Conservation (phyloP, 2,329 filamentous ascomycete species). For the Fusarium sp. region DNA sequence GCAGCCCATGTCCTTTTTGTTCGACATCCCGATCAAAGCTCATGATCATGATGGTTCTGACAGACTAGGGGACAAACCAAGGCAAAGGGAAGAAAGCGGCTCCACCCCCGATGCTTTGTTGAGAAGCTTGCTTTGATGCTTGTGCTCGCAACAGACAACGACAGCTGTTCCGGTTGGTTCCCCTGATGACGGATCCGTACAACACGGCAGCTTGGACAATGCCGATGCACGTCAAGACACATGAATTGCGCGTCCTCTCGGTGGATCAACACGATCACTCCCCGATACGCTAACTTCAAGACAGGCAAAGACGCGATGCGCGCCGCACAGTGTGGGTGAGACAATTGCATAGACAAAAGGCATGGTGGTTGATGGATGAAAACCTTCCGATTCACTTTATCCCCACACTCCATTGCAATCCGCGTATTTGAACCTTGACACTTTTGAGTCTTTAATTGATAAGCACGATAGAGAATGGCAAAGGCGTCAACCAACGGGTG, state of each 20-base stretch:
- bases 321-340: constrained; percentile 26
- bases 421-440: background rate
- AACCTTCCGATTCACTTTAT: constrained; percentile 6
- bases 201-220: constrained; percentile 35
- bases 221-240: constrained; percentile 37
- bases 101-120: constrained; percentile 34
- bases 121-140: constrained; percentile 11
- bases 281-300: constrained; percentile 32
- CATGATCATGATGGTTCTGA: constrained; percentile 10
- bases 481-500: background rate
- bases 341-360: constrained; percentile 5
- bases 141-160: constrained; percentile 12
- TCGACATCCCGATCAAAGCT: constrained; percentile 7
- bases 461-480: background rate
- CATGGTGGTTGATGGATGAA: constrained; percentile 3
- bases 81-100: constrained; percentile 9
- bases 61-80: constrained; percentile 10
- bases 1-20: constrained; percentile 9
- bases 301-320: constrained; percentile 21
- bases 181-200: constrained; percentile 19
- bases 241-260: constrained; percentile 42
- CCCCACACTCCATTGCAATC: background rate
- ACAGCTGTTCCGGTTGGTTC: constrained; percentile 20
- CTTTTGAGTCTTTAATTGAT: background rate
- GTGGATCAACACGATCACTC: constrained; percentile 32